A percentile compares a stretch with the other conserved stretches of the same genome.
Evolutionary conservation across 345 rosid genomes (phyloP).

Genomic region (Lepidium africanum): DNA sequence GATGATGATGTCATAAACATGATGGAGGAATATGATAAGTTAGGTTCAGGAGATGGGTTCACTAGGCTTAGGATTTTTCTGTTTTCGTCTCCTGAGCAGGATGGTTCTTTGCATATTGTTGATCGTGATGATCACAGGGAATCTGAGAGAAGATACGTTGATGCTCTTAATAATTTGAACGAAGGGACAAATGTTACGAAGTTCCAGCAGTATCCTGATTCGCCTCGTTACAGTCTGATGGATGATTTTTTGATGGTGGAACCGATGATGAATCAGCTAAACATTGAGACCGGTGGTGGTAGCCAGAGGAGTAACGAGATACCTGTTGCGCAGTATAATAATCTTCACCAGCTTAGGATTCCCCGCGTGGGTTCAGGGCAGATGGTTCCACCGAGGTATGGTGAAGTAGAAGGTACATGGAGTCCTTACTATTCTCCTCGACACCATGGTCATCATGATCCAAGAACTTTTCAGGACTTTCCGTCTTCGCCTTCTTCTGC

Average conservation of each 20-base stretch:
- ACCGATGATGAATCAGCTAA: slow-evolving; percentile 39
- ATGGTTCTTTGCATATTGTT: slow-evolving; percentile 44
- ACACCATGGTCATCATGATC: slow-evolving; percentile 73
- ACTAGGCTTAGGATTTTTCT: slow-evolving; percentile 94
- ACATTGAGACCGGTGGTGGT: slow-evolving; percentile 46
- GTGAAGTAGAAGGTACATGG: slow-evolving; percentile 63
- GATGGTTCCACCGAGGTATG: slow-evolving; percentile 50
- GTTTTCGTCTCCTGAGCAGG: slow-evolving; percentile 63
- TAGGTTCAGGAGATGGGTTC: slow-evolving; percentile 80
- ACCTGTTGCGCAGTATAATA: slow-evolving; percentile 42
- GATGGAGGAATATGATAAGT: slow-evolving; percentile 99
- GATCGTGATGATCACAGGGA: slow-evolving; percentile 87
- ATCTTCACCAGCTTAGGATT: slow-evolving; percentile 40
- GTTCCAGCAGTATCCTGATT: slow-evolving; percentile 52
- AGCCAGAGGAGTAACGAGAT: slow-evolving; percentile 54
- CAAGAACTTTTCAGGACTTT: slow-evolving; percentile 54
- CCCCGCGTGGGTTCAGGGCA: slow-evolving; percentile 39
- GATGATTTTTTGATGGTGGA: slow-evolving; percentile 39
- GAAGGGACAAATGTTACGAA: slow-evolving; percentile 62
- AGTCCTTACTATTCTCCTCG: slow-evolving; percentile 72
- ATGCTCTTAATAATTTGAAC: slow-evolving; percentile 78
- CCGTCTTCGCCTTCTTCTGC: slow-evolving; percentile 80
- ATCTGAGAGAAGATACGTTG: slow-evolving; percentile 88
- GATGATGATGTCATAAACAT: slow-evolving; percentile 88
- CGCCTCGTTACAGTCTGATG: slow-evolving; percentile 26